Evolutionary conservation across 2,329 filamentous ascomycete genomes (phyloP).

Genomic region (Calonectria crousiana): DNA sequence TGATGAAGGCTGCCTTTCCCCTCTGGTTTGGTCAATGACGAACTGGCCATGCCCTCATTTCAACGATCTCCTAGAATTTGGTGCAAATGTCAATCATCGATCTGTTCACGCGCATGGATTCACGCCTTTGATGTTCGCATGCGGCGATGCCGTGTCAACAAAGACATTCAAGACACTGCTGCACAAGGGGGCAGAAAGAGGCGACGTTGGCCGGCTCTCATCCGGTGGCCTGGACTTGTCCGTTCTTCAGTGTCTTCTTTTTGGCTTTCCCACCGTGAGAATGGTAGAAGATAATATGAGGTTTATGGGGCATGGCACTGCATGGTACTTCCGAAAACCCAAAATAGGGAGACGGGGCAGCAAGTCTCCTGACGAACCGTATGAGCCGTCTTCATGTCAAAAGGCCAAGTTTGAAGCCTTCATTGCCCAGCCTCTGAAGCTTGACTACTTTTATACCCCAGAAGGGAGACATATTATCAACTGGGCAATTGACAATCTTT

Average conservation of each 20-base stretch:
- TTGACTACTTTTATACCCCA: not conserved
- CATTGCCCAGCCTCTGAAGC: not conserved
- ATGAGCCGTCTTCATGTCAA: not conserved
- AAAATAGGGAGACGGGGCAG: not conserved
- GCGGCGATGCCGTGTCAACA: not conserved
- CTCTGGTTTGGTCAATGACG: not conserved
- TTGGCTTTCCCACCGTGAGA: not conserved
- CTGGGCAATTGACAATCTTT: conserved; percentile 23
- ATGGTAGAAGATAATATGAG: not conserved
- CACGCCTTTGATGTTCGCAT: conserved; percentile 24
- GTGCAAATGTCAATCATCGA: not conserved
- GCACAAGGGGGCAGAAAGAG: not conserved
- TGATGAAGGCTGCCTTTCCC: not conserved
- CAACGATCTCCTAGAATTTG: not conserved
- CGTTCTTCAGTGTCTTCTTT: conserved; percentile 22
- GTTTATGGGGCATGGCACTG: not conserved
- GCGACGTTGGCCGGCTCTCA: not conserved
- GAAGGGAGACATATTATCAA: conserved; percentile 9
- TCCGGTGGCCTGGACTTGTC: not conserved
- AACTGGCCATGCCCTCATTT: not conserved
- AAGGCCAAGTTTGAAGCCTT: not conserved
- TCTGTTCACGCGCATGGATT: conserved; percentile 10
- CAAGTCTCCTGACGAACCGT: not conserved
- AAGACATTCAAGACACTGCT: not conserved
- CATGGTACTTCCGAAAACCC: not conserved